Conservation (phyloP, 768 basidiomycete genomes). For the Boletus rubescentipes region DNA sequence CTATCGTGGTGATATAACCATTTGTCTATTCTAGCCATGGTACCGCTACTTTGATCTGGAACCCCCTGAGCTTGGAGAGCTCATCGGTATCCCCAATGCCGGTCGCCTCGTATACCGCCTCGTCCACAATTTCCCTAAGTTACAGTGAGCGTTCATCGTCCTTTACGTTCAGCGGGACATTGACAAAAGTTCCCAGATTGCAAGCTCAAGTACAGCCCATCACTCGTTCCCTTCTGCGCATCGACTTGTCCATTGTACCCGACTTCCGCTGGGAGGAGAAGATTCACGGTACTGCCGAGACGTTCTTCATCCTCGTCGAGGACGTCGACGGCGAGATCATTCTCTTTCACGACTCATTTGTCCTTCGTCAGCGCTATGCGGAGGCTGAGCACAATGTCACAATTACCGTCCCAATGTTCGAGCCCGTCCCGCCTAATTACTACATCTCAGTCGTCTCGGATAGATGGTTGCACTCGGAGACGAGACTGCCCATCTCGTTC, state of each 20-base stretch:
- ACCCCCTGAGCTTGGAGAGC: conserved; percentile 91
- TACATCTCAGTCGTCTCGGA: conserved; percentile 95
- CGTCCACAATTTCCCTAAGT: conserved; percentile 95
- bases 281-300: conserved; percentile 84
- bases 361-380: conserved; percentile 88
- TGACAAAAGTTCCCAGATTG: conserved; percentile 44
- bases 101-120: conserved; percentile 89
- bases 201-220: conserved; percentile 97
- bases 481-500: conserved; percentile 92
- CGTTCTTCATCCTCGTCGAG: conserved; percentile 92
- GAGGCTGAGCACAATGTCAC: conserved; percentile 94
- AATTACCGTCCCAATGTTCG: conserved; percentile 93
- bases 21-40: conserved; percentile 63
- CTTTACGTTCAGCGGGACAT: neutral
- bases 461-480: conserved; percentile 94
- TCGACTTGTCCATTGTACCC: conserved; percentile 93
- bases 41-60: conserved; percentile 93
- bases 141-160: conserved; percentile 56
- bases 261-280: conserved; percentile 99
- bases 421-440: conserved; percentile 97
- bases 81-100: conserved; percentile 91
- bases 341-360: conserved; percentile 91
- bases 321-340: conserved; percentile 97
- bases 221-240: conserved; percentile 86
- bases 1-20: neutral